These are phyloP conservation scores for Citrus trifoliata DNA, from an alignment of 345 rosid genomes.

Conservation along the genomic window DNA sequence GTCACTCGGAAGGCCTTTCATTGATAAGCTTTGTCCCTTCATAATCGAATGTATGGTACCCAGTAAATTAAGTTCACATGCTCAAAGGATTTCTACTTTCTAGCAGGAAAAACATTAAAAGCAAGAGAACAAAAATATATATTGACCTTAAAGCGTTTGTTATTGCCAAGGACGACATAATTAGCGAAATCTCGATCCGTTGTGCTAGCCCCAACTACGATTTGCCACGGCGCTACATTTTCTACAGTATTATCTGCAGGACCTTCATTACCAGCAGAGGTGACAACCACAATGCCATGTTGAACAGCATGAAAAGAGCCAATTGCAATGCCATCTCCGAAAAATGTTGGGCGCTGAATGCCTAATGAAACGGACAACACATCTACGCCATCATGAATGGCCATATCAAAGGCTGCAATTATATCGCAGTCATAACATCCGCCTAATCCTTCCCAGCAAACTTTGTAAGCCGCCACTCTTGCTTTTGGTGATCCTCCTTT, in stretches of 20 bases:
- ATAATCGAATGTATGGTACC: not conserved
- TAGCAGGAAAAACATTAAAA: constrained; percentile 13
- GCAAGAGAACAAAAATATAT: too few species aligned
- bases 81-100: not conserved
- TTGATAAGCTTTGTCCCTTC: constrained; percentile 80
- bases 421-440: constrained; percentile 76
- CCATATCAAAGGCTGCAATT: constrained; percentile 61
- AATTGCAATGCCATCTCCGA: constrained; percentile 59
- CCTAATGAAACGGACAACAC: constrained; percentile 75
- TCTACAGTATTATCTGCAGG: constrained; percentile 57
- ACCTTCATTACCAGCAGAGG: constrained; percentile 83
- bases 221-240: constrained; percentile 82
- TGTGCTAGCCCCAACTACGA: constrained; percentile 88
- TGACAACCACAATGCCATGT: constrained; percentile 56
- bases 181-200: constrained; percentile 79
- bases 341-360: not conserved
- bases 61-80: not conserved
- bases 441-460: constrained; percentile 35
- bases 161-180: constrained; percentile 56
- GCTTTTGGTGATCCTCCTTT: constrained; percentile 90
- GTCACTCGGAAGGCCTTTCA: constrained; percentile 34
- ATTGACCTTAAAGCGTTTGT: constrained; percentile 48
- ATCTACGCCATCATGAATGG: constrained; percentile 83
- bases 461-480: constrained; percentile 83
- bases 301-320: constrained; percentile 78